Evolutionary conservation across 2,329 filamentous ascomycete species (phyloP).

Genomic region (Exserohilum turcica): DNA sequence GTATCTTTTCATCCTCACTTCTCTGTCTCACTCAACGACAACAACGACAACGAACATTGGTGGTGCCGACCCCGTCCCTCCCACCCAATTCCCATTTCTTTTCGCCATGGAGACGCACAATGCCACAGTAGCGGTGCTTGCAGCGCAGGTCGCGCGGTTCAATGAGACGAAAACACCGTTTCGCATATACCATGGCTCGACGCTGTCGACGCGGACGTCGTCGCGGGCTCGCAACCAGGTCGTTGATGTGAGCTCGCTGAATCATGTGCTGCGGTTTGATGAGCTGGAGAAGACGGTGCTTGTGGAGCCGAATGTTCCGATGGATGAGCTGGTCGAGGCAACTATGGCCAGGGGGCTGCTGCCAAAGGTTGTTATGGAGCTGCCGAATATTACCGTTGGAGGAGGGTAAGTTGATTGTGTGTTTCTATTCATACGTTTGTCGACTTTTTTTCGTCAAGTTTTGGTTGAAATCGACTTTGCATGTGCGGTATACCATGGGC

Average conservation of each 20-base stretch:
- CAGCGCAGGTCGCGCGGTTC: slow-evolving; percentile 51
- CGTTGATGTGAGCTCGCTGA: slow-evolving; percentile 57
- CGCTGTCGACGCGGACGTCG: slow-evolving; percentile 58
- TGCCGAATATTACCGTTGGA: slow-evolving; percentile 71
- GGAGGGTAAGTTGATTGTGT: slow-evolving; percentile 61
- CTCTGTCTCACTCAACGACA: background rate
- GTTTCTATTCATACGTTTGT: too few relatives aligned
- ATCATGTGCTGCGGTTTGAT: slow-evolving; percentile 54
- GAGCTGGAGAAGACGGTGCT: slow-evolving; percentile 51
- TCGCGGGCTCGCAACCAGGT: slow-evolving; percentile 49
- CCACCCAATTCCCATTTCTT: background rate
- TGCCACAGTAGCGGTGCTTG: slow-evolving; percentile 30
- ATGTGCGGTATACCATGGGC: too few relatives aligned
- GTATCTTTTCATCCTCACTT: slow-evolving; percentile 5
- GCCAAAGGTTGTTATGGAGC: slow-evolving; percentile 72
- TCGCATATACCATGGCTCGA: slow-evolving; percentile 63
- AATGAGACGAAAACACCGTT: slow-evolving; percentile 53
- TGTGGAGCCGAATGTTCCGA: slow-evolving; percentile 72
- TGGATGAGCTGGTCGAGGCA: slow-evolving; percentile 66
- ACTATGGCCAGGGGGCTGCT: slow-evolving; percentile 62
- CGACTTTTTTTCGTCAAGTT: too few relatives aligned
- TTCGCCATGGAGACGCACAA: slow-evolving; percentile 39
- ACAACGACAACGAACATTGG: too few relatives aligned
- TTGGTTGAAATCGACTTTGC: too few relatives aligned
- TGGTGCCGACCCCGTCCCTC: too few relatives aligned